Evolutionary conservation across 371 early-diverging fungal species (phyloP).

Genomic region (Mortierella sp.): DNA sequence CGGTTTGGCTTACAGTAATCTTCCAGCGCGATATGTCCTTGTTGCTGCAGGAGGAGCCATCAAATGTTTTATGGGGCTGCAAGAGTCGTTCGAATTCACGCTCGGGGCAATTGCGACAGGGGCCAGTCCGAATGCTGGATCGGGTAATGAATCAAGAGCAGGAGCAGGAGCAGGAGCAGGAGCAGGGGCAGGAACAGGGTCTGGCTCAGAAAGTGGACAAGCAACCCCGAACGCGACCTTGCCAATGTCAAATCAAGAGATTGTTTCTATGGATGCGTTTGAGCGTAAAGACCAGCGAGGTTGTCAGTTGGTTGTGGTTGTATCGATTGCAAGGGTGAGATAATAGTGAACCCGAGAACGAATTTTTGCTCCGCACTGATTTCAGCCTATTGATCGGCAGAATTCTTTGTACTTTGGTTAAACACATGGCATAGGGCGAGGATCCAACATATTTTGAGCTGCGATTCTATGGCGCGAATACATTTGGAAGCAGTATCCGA

Average conservation of each 20-base stretch:
- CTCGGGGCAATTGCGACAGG: not conserved
- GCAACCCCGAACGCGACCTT: not conserved
- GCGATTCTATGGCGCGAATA: conserved; percentile 40
- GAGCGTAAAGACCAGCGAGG: conserved; percentile 45
- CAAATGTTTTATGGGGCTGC: conserved; percentile 36
- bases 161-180: not conserved
- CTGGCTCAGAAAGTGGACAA: conserved; percentile 6
- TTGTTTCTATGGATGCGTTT: conserved; percentile 52
- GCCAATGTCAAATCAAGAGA: conserved; percentile 24
- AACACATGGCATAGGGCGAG: conserved; percentile 16
- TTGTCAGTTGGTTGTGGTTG: conserved; percentile 35
- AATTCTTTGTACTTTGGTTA: not conserved
- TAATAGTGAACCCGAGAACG: not conserved
- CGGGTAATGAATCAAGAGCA: not conserved
- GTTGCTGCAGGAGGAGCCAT: conserved; percentile 38
- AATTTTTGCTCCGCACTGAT: not conserved
- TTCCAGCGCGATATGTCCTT: conserved; percentile 40
- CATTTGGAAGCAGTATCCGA: conserved; percentile 34
- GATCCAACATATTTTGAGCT: conserved; percentile 48
- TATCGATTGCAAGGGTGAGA: conserved; percentile 40
- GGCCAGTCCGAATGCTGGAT: not conserved
- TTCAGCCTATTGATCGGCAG: not conserved
- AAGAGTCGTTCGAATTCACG: conserved; percentile 41
- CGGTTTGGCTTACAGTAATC: conserved; percentile 15
- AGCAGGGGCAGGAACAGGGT: conserved; percentile 6